Evolutionary conservation across 23 red algal species (phyloP).

Genomic region (Chondrus crispus): DNA sequence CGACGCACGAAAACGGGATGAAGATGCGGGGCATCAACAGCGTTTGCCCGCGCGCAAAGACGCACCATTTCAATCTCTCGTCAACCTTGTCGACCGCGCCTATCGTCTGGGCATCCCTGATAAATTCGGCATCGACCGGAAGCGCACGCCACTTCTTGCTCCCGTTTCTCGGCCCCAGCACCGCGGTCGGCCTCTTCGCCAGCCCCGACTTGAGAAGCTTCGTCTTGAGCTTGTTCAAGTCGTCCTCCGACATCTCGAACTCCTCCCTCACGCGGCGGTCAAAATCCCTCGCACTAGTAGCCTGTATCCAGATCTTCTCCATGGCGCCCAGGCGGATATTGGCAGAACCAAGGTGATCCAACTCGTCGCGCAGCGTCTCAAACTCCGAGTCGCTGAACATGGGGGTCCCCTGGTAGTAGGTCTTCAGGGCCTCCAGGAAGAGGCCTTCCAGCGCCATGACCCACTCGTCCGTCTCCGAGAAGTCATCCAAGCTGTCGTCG

Average conservation of each 20-base stretch:
- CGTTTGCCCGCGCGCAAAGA: not conserved
- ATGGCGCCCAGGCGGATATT: slow-evolving; percentile 68
- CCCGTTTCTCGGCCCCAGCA: not conserved
- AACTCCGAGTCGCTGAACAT: slow-evolving; percentile 89
- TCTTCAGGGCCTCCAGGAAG: slow-evolving; percentile 69
- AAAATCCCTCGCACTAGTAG: slow-evolving; percentile 86
- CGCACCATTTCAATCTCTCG: slow-evolving; percentile 54
- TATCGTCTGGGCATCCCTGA: slow-evolving; percentile 21
- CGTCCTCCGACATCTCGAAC: slow-evolving; percentile 73
- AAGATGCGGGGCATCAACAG: not conserved
- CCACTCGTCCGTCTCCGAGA: too few species aligned
- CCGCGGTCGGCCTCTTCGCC: slow-evolving; percentile 4
- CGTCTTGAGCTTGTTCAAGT: slow-evolving; percentile 71
- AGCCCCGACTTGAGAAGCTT: slow-evolving; percentile 54
- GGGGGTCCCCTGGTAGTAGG: slow-evolving; percentile 79
- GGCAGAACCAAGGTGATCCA: slow-evolving; percentile 74
- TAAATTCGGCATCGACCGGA: too few species aligned
- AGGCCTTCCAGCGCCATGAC: slow-evolving; percentile 66
- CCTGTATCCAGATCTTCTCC: slow-evolving; percentile 93
- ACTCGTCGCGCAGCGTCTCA: slow-evolving; percentile 87
- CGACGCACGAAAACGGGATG: not conserved
- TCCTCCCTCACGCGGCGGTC: slow-evolving; percentile 79
- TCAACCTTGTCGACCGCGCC: slow-evolving; percentile 15
- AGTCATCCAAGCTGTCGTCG: not conserved
- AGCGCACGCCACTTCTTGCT: too few species aligned